phyloP scores from a whole-genome alignment of 176 grass and related monocot genomes.

The Puya raimondii region DNA sequence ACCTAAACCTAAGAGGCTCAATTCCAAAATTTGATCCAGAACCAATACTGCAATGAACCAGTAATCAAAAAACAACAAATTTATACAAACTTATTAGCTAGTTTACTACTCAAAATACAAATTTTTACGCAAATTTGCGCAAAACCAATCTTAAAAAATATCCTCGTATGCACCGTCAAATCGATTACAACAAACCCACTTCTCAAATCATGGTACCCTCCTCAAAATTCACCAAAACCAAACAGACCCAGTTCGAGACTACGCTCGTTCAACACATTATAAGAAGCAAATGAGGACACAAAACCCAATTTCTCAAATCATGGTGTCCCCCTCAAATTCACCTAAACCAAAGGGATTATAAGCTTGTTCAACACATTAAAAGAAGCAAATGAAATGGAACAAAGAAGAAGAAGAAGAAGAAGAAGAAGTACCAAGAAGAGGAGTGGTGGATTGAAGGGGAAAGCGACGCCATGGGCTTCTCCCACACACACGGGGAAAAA shows the following conservation, averaged over 20 bases:
- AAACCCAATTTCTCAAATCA: not conserved
- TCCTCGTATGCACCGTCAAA: no score
- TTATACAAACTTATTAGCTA: no score
- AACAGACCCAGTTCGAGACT: not conserved
- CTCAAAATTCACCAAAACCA: not conserved
- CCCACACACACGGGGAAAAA: not conserved
- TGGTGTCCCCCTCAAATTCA: not conserved
- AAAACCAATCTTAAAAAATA: no score
- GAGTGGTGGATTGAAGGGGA: conserved; percentile 1
- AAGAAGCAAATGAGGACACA: not conserved
- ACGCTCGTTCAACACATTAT: not conserved
- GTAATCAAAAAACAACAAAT: no score
- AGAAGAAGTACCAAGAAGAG: not conserved
- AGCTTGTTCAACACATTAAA: not conserved
- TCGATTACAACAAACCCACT: no score
- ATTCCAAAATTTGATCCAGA: no score
- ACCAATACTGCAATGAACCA: no score
- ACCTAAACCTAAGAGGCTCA: no score
- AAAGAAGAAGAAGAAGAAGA: not conserved
- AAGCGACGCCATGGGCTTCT: not conserved
- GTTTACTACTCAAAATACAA: no score
- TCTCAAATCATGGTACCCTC: not conserved
- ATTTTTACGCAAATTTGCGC: no score
- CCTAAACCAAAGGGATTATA: not conserved
- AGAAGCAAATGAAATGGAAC: not conserved